Evolutionary conservation across 2,329 filamentous ascomycete genomes (phyloP).

Genomic region (Pseudocercospora cruenta): DNA sequence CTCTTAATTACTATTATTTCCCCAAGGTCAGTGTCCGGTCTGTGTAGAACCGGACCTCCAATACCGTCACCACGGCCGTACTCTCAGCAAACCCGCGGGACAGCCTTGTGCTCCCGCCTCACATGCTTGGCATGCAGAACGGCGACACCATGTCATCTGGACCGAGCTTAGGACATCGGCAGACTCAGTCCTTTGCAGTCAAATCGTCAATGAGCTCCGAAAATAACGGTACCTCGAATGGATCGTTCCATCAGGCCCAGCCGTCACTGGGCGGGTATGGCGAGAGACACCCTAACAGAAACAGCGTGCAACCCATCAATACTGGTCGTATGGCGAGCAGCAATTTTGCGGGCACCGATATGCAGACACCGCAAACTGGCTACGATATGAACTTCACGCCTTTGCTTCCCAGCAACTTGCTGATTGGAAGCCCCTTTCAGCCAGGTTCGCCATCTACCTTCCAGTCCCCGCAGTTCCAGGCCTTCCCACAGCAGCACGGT

Average conservation of each 20-base stretch:
- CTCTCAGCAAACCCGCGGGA: constrained; percentile 78
- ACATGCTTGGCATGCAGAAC: constrained; percentile 90
- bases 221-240: constrained; percentile 89
- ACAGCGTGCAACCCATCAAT: constrained; percentile 82
- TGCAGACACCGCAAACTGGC: constrained; percentile 83
- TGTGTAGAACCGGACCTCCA: constrained; percentile 27
- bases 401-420: constrained; percentile 87
- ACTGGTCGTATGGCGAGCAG: constrained; percentile 64
- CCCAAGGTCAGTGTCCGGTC: constrained; percentile 26
- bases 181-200: constrained; percentile 65
- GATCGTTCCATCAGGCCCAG: constrained; percentile 84
- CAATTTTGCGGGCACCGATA: constrained; percentile 57
- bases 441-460: constrained; percentile 90
- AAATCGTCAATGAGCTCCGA: constrained; percentile 74
- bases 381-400: constrained; percentile 99
- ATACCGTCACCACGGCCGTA: constrained; percentile 73
- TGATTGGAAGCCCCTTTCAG: constrained; percentile 95
- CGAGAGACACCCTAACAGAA: constrained; percentile 81
- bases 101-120: constrained; percentile 80
- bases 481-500: constrained; percentile 68
- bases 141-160: constrained; percentile 68
- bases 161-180: constrained; percentile 55
- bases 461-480: constrained; percentile 88
- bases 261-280: constrained; percentile 73
- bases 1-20: constrained; percentile 21